Evolutionary conservation across 2,329 filamentous ascomycete species (phyloP), one percentile per base, ranked within the genome.

Genomic region (Thyridium curvatum): DNA sequence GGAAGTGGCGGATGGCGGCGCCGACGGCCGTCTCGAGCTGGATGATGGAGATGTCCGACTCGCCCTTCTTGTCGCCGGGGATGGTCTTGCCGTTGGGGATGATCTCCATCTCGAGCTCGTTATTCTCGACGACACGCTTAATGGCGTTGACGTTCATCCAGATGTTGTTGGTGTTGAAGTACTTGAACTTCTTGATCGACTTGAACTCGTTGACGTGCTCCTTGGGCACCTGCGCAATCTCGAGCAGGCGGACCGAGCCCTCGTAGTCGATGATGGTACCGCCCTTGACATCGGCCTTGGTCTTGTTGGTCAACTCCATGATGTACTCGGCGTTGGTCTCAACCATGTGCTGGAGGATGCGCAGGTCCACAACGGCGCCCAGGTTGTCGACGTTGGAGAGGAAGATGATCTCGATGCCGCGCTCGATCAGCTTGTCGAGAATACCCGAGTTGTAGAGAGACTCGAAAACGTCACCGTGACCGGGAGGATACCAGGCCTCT

Each of bases 161-260:
- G 71, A 98, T 96, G 80, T 98, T 98, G 86, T 98, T 98, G 69
- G 93, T 98, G 82, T 98, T 98, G 84, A 98, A 98, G 82, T 98
- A 98, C 79, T 94, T 96, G 85, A 98, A 98, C 79, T 98, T 98
- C 84, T 98, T 98, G 78, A 98, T 98, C 35, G 90, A 96, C 83
- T 98, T 98, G 87, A 98, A 98, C 74, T 98, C 93, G 72, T 98
- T 97, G 65, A 93, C 87, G 71, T 98, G 93, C 76, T 98, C 89
- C 82, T 97, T 98, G 69, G 93, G 93, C 29, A 98, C 93, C 76
- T 98, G 93, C 12, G 93, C 93, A 56, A 98, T 96, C 74, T 98
- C 93, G 38, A 98, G 85, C 51, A 98, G 84, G 60, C 93, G 90
- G 53, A 94, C 91, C 41, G 86, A 90, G 58, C 91, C 91, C 64